Conservation (phyloP, 176 grass and related monocot genomes). For the Carex scoparia region DNA sequence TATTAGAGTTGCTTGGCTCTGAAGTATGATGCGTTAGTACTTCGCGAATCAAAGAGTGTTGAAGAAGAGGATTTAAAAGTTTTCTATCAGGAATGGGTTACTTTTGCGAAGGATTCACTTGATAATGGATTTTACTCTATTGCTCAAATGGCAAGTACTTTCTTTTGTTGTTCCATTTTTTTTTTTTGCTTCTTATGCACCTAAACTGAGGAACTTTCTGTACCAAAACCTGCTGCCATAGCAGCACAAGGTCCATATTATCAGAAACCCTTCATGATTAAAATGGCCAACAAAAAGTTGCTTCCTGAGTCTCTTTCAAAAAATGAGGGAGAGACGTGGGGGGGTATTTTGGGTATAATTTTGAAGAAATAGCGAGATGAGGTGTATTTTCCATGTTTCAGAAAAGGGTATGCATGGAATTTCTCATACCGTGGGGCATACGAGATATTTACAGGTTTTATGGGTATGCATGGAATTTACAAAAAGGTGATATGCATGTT, state of each 20-base stretch:
- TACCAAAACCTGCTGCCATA: background rate
- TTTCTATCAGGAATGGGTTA: slow-evolving; percentile 57
- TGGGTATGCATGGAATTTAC: background rate
- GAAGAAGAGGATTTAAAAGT: slow-evolving; percentile 34
- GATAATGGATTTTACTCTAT: slow-evolving; percentile 76
- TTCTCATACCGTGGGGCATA: background rate
- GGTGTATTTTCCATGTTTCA: background rate
- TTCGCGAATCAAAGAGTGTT: slow-evolving; percentile 39
- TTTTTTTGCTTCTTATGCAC: background rate
- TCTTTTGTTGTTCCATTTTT: background rate
- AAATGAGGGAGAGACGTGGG: background rate
- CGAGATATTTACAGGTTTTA: background rate
- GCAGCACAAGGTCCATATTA: background rate
- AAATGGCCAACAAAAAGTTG: background rate
- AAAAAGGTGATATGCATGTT: background rate
- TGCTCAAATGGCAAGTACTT: slow-evolving; percentile 46
- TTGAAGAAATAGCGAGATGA: background rate
- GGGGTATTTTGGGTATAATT: background rate
- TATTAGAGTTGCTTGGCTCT: slow-evolving; percentile 66
- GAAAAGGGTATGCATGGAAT: background rate
- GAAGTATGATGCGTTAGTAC: slow-evolving; percentile 64
- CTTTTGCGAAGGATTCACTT: slow-evolving; percentile 74
- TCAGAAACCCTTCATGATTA: background rate
- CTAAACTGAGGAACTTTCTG: background rate
- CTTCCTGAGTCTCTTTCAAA: background rate